Percentiles rank a stretch among this genome's conserved stretches.
phyloP scores from a whole-genome alignment of 768 basidiomycete genomes.

The Auriscalpium microsporum region DNA sequence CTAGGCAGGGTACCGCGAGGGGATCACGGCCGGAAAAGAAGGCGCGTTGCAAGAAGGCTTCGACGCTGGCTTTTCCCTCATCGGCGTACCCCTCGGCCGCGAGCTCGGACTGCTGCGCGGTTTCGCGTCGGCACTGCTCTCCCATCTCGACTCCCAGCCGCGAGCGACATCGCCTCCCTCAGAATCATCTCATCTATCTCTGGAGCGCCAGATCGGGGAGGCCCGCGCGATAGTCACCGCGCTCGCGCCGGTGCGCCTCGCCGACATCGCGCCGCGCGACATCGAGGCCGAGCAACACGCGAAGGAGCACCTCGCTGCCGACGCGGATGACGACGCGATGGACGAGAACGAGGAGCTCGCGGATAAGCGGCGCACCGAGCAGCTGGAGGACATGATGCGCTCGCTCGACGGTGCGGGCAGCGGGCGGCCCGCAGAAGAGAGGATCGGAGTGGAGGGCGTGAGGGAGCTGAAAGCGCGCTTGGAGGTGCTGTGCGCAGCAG shows the following conservation, averaged over 20 bases:
- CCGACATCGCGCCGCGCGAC: constrained; percentile 69
- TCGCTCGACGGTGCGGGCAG: neutral
- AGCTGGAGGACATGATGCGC: constrained; percentile 3
- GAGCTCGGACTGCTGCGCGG: constrained; percentile 77
- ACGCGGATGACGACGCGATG: constrained; percentile 25
- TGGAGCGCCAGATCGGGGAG: constrained; percentile 27
- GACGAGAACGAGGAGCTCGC: constrained; percentile 9
- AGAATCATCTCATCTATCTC: too few relatives aligned
- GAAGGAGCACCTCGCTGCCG: constrained; percentile 42
- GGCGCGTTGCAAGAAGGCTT: constrained; percentile 83
- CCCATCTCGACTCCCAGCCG: constrained; percentile 39
- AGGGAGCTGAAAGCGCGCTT: neutral
- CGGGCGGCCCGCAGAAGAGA: neutral
- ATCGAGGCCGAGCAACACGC: constrained; percentile 74
- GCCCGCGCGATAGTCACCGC: constrained; percentile 43
- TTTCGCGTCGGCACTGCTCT: constrained; percentile 49
- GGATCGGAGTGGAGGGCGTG: neutral
- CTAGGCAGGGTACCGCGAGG: constrained; percentile 93
- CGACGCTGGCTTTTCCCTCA: constrained; percentile 68
- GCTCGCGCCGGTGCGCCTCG: constrained; percentile 56
- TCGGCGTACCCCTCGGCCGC: constrained; percentile 68
- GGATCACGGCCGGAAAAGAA: constrained; percentile 89
- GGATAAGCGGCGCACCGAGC: constrained; percentile 1
- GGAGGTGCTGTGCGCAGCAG: neutral
- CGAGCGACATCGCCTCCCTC: constrained; percentile 11